Evolutionary conservation across 495 filamentous ascomycete genomes (phyloP).

Genomic region (Penicillium pulvis): DNA sequence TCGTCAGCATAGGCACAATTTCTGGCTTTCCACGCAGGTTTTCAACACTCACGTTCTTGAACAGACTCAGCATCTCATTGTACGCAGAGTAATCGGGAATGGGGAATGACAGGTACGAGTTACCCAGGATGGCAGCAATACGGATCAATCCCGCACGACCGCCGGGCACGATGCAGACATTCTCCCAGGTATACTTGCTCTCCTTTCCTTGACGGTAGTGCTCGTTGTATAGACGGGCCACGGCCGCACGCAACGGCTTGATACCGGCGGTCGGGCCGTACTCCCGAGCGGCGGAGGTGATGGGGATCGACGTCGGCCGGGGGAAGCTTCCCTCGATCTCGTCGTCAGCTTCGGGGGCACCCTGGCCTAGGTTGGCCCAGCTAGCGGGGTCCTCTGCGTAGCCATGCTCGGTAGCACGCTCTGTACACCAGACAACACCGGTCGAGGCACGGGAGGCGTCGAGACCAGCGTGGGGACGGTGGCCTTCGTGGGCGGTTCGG

Average conservation of each 20-base stretch:
- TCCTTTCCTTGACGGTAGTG: conserved; percentile 85
- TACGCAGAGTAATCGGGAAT: conserved; percentile 81
- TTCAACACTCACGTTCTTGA: conserved; percentile 67
- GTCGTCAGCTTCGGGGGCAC: conserved; percentile 91
- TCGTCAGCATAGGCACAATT: conserved; percentile 8
- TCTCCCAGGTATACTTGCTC: conserved; percentile 97
- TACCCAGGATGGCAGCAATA: conserved; percentile 91
- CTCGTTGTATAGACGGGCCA: conserved; percentile 91
- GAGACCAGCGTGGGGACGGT: conserved; percentile 85
- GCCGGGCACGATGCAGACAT: conserved; percentile 96
- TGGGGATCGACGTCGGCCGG: conserved; percentile 78
- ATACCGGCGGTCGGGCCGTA: conserved; percentile 95
- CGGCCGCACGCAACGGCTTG: conserved; percentile 83
- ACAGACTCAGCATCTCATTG: conserved; percentile 93
- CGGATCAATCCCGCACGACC: conserved; percentile 90
- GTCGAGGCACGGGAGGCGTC: conserved; percentile 81
- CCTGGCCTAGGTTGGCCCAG: conserved; percentile 96
- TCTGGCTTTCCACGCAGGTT: neutral
- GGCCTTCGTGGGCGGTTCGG: conserved; percentile 81
- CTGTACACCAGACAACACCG: conserved; percentile 86
- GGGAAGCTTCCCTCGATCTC: conserved; percentile 88
- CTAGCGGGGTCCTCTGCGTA: conserved; percentile 76
- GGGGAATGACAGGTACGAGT: conserved; percentile 87
- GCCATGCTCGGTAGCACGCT: conserved; percentile 76
- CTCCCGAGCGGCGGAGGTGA: conserved; percentile 75